Percentiles rank a stretch among this genome's conserved stretches.
phyloP scores from a whole-genome alignment of 148 eudicot species.

The Simmondsia chinensis region DNA sequence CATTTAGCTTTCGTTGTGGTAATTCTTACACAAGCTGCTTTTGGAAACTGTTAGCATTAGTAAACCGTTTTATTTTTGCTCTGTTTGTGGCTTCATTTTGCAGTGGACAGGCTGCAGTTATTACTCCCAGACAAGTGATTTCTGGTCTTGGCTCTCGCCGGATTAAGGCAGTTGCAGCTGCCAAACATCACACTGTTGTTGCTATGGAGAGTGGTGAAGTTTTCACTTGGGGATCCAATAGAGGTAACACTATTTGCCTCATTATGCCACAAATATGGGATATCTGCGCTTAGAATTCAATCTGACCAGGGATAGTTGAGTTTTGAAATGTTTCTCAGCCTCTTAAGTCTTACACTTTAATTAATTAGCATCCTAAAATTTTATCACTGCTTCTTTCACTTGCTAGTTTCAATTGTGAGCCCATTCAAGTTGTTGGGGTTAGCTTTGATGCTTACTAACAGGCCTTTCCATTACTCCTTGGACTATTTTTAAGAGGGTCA shows the following conservation, averaged over 20 bases:
- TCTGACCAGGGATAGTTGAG: no score
- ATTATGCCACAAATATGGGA: no score
- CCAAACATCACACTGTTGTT: conserved; percentile 92
- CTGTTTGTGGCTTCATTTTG: conserved; percentile 17
- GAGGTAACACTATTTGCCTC: conserved; percentile 42
- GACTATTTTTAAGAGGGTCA: conserved; percentile 70
- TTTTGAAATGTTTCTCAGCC: no score
- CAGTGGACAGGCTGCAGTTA: conserved; percentile 99
- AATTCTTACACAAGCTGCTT: no score
- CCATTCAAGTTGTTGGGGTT: not conserved
- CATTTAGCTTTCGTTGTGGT: no score
- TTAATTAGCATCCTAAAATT: no score
- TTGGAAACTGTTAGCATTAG: no score
- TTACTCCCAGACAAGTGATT: conserved; percentile 83
- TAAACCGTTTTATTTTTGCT: no score
- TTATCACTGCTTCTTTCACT: no score
- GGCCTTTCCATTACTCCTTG: not conserved
- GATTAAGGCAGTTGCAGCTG: conserved; percentile 89
- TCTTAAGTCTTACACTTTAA: no score
- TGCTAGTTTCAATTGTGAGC: no score
- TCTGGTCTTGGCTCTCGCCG: conserved; percentile 89
- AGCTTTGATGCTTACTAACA: not conserved
- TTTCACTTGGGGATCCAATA: conserved; percentile 97
- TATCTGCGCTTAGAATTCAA: no score
- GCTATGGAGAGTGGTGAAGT: conserved; percentile 94